Evolutionary conservation across 1,284 basidiomycete species (phyloP).

Genomic region (Trametes pubescens): DNA sequence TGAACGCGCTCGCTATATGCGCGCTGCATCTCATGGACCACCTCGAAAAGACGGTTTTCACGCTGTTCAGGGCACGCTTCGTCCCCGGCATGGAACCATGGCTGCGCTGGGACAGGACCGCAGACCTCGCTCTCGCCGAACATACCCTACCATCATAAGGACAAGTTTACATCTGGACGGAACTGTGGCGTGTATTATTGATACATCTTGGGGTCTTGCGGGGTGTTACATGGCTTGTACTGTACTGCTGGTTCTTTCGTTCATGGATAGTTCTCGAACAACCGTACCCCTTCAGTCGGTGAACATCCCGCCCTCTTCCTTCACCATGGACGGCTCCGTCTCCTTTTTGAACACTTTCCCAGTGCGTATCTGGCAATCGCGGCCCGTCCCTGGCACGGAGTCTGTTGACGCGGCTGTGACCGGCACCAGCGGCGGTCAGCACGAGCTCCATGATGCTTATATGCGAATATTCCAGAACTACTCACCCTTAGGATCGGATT

Average conservation of each 20-base stretch:
- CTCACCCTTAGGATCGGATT: slow-evolving; percentile 40
- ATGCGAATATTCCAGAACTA: background rate
- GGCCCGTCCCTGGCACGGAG: slow-evolving; percentile 40
- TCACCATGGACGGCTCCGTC: slow-evolving; percentile 1
- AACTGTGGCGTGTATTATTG: background rate
- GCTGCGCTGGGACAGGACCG: slow-evolving; percentile 36
- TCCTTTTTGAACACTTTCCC: slow-evolving; percentile 35
- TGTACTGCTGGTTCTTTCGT: background rate
- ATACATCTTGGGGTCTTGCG: background rate
- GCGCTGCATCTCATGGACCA: slow-evolving; percentile 23
- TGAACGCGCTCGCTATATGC: slow-evolving; percentile 17
- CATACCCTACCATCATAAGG: background rate
- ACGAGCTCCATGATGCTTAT: background rate
- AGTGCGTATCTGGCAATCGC: slow-evolving; percentile 34
- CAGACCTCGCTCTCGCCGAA: background rate
- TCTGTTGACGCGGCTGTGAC: slow-evolving; percentile 37
- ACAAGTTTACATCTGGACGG: no score
- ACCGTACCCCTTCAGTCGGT: slow-evolving; percentile 26
- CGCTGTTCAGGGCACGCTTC: slow-evolving; percentile 33
- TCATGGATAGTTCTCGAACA: background rate
- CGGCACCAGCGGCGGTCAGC: background rate
- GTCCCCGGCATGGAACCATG: slow-evolving; percentile 41
- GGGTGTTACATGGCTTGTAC: background rate
- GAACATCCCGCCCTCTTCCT: slow-evolving; percentile 39
- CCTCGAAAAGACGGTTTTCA: slow-evolving; percentile 33